These are phyloP conservation scores for Centaurea solstitialis DNA, from an alignment of 129 eudicot genomes.

Conservation along the genomic window DNA sequence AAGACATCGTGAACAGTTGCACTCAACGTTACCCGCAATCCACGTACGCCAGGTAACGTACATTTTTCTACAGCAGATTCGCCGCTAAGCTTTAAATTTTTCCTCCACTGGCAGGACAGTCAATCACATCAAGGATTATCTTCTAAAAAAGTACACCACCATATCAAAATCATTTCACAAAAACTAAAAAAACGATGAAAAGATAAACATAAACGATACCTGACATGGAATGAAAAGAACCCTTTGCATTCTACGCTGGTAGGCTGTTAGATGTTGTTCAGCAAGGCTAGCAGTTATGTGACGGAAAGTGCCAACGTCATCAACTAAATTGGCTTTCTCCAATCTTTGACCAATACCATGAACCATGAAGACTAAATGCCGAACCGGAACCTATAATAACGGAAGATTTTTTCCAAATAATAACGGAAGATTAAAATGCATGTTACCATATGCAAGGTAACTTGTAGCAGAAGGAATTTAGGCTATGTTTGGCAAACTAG, in stretches of 20 bases:
- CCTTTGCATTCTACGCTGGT: constrained; percentile 78
- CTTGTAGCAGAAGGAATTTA: neutral
- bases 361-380: constrained; percentile 95
- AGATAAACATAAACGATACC: constrained; percentile 37
- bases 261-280: constrained; percentile 73
- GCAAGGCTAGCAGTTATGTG: constrained; percentile 77
- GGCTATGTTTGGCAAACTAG: too few relatives aligned
- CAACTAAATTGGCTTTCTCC: constrained; percentile 90
- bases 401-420: too few relatives aligned
- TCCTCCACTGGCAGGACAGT: constrained; percentile 73
- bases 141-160: neutral
- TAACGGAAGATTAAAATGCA: constrained; percentile 1
- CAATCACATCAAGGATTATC: constrained; percentile 5
- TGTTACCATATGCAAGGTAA: neutral
- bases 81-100: constrained; percentile 86
- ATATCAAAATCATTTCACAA: constrained; percentile 7
- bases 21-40: constrained; percentile 79
- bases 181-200: neutral
- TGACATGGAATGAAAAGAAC: constrained; percentile 93
- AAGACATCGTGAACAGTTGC: constrained; percentile 97
- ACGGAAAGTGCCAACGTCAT: constrained; percentile 81
- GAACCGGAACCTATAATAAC: constrained; percentile 77
- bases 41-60: constrained; percentile 90
- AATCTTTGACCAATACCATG: constrained; percentile 99
- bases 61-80: constrained; percentile 90